Percentiles rank a stretch among this genome's conserved stretches.
Conservation (phyloP, 2,329 filamentous ascomycete genomes). For the Xylariaceae sp. region DNA sequence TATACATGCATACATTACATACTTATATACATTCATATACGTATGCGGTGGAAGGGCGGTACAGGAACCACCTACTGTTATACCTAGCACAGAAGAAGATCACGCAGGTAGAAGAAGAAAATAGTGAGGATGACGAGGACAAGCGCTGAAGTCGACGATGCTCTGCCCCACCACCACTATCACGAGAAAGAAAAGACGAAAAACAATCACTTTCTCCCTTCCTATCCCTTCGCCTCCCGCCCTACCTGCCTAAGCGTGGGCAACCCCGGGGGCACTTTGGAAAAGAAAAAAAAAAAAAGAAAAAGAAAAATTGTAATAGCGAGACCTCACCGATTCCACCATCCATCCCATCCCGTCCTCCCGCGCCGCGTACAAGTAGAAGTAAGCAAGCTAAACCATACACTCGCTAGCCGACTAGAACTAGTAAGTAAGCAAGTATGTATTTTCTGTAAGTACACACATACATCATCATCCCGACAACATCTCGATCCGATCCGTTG, state of each 20-base stretch:
- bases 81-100: neutral
- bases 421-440: neutral
- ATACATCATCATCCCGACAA: too few relatives aligned
- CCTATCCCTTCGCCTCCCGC: too few relatives aligned
- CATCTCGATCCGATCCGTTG: neutral
- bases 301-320: neutral
- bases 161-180: too few relatives aligned
- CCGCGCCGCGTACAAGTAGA: too few relatives aligned
- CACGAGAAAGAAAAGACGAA: neutral
- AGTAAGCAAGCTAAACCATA: too few relatives aligned
- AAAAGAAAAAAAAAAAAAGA: neutral
- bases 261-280: too few relatives aligned
- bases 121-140: neutral
- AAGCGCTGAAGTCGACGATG: neutral
- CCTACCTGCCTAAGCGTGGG: too few relatives aligned
- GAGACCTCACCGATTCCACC: too few relatives aligned
- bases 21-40: neutral
- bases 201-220: neutral
- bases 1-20: neutral
- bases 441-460: too few relatives aligned
- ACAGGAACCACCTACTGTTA: neutral
- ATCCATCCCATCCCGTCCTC: too few relatives aligned
- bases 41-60: neutral
- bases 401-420: too few relatives aligned
- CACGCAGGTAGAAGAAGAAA: neutral